Percentiles rank a stretch among this genome's conserved stretches.
These are phyloP conservation scores for Saturnispora sanitii DNA, from an alignment of 805 yeast species.

Conservation along the genomic window DNA sequence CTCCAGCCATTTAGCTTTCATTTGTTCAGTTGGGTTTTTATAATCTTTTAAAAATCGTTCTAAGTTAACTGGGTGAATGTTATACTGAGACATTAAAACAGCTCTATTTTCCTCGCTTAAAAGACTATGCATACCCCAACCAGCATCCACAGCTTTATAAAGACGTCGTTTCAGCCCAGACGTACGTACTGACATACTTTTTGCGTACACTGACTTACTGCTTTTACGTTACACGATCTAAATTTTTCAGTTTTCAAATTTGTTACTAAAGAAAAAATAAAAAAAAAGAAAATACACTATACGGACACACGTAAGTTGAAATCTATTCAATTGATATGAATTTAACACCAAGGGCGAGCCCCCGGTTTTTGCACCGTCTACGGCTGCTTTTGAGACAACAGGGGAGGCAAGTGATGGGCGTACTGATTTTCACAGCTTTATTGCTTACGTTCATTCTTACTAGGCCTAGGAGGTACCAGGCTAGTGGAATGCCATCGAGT, in stretches of 20 bases:
- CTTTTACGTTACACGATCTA: too few species aligned
- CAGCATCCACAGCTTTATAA: slow-evolving; percentile 2
- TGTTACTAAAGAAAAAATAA: too few species aligned
- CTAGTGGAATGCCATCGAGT: background rate
- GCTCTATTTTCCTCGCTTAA: background rate
- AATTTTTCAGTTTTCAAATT: too few species aligned
- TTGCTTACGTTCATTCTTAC: background rate
- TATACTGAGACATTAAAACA: slow-evolving; percentile 4
- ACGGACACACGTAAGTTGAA: too few species aligned
- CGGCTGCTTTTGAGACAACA: background rate
- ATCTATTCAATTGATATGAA: background rate
- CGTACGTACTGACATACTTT: background rate
- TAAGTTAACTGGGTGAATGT: background rate
- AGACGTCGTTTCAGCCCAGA: slow-evolving; percentile 2
- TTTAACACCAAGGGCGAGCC: background rate
- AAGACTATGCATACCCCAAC: slow-evolving; percentile 7
- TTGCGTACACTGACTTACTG: too few species aligned
- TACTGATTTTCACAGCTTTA: background rate
- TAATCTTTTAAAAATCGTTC: slow-evolving; percentile 7
- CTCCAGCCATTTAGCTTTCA: slow-evolving; percentile 1
- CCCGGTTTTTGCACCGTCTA: background rate
- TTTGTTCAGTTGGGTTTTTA: background rate
- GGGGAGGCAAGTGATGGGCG: background rate
- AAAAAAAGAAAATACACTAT: too few species aligned
- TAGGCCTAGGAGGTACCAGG: background rate